A percentile compares a stretch with the other conserved stretches of the same genome.
Evolutionary conservation across 306 rosid species (phyloP).

Genomic region (Ormosia semicastrata): DNA sequence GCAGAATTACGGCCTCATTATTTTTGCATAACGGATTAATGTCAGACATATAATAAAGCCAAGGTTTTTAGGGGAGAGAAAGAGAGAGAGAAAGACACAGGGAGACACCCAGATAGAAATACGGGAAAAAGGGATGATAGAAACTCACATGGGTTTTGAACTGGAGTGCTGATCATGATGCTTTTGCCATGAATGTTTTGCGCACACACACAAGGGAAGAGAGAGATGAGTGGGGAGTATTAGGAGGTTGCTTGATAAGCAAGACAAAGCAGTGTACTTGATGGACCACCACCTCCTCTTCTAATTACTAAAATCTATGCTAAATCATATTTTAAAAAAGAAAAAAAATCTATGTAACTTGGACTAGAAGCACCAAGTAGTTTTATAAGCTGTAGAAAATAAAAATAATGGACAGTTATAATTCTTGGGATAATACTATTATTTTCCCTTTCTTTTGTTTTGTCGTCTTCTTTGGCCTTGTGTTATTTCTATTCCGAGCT

Average conservation of each 20-base stretch:
- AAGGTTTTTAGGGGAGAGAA: slow-evolving; percentile 4
- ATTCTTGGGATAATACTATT: background rate
- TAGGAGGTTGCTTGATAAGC: slow-evolving; percentile 77
- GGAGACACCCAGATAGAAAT: slow-evolving; percentile 31
- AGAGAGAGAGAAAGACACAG: background rate
- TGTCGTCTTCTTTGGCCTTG: slow-evolving; percentile 6
- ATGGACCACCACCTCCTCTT: slow-evolving; percentile 90
- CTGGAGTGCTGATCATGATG: slow-evolving; percentile 83
- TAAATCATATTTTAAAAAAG: slow-evolving; percentile 16
- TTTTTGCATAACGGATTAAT: slow-evolving; percentile 30
- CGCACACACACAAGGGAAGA: slow-evolving; percentile 17
- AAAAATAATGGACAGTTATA: background rate
- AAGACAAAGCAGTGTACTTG: slow-evolving; percentile 83
- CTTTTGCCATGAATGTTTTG: slow-evolving; percentile 83
- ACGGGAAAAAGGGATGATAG: slow-evolving; percentile 51
- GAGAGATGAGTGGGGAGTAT: slow-evolving; percentile 20
- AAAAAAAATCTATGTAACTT: slow-evolving; percentile 36
- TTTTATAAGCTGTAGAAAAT: background rate
- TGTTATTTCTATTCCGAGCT: slow-evolving; percentile 38
- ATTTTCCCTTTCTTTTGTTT: background rate
- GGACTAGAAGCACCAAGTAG: slow-evolving; percentile 45
- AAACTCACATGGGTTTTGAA: slow-evolving; percentile 78
- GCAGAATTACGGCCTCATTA: slow-evolving; percentile 27
- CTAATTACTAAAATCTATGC: slow-evolving; percentile 31
- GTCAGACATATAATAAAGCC: slow-evolving; percentile 18